Evolutionary conservation across 2,329 filamentous ascomycete genomes (phyloP).

Genomic region (Aspergillus pseudotamarii): DNA sequence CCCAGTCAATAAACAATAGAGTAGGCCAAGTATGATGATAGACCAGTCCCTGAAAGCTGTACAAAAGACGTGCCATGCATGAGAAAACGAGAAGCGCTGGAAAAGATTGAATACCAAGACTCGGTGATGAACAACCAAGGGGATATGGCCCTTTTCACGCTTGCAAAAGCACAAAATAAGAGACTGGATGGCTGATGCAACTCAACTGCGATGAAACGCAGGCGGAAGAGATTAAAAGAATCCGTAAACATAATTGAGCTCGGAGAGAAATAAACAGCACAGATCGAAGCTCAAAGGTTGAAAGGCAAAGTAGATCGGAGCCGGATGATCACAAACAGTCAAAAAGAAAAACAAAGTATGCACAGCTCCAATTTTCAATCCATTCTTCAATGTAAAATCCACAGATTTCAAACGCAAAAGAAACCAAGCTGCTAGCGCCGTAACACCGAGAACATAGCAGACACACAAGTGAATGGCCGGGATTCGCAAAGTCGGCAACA

Average conservation of each 20-base stretch:
- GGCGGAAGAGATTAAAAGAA: constrained; percentile 10
- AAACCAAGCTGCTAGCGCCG: constrained; percentile 20
- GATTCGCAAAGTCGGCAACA: constrained; percentile 2
- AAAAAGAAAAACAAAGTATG: constrained; percentile 3
- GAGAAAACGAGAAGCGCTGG: constrained; percentile 18
- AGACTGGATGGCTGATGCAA: constrained; percentile 11
- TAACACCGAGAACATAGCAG: constrained; percentile 22
- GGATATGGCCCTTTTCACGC: constrained; percentile 31
- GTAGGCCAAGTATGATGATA: constrained; percentile 2
- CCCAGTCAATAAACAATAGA: constrained; percentile 6
- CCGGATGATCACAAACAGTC: constrained; percentile 15
- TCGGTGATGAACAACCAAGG: constrained; percentile 30
- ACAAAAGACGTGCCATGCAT: constrained; percentile 12
- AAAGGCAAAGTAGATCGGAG: constrained; percentile 25
- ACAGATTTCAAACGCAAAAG: constrained; percentile 18
- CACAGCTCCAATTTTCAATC: constrained; percentile 17
- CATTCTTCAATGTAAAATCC: constrained; percentile 16
- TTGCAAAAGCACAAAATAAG: constrained; percentile 29
- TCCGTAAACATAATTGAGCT: constrained; percentile 18
- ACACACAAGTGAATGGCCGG: constrained; percentile 13
- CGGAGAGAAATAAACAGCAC: constrained; percentile 11
- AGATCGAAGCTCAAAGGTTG: constrained; percentile 20
- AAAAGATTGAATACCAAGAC: constrained; percentile 19
- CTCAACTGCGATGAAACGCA: constrained; percentile 7
- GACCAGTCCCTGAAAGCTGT: constrained; percentile 11